phyloP scores from a whole-genome alignment of 225 moss, liverwort and hornwort genomes.

The Pseudisothecium myosuroides region DNA sequence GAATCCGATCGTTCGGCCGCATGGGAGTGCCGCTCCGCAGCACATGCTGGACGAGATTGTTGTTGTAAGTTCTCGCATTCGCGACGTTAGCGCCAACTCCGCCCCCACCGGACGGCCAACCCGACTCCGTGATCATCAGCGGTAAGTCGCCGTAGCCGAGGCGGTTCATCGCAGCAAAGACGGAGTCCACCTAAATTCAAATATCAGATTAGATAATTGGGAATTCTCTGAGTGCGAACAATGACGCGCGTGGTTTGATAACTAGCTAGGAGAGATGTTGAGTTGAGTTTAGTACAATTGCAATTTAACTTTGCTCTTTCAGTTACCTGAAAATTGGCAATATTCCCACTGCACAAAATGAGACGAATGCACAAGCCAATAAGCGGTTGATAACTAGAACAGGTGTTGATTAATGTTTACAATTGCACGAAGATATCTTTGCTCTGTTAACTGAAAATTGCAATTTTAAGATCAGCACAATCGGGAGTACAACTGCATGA shows the following conservation, averaged over 20 bases:
- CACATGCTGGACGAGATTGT: background rate
- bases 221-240: background rate
- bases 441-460: background rate
- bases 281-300: no score
- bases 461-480: no score
- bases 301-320: background rate
- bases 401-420: background rate
- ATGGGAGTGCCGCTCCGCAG: conserved; percentile 39
- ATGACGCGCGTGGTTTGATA: background rate
- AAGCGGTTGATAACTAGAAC: background rate
- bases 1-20: conserved; percentile 6
- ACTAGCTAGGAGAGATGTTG: background rate
- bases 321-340: background rate
- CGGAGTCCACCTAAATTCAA: background rate
- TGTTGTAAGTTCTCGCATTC: conserved; percentile 39
- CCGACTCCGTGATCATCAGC: conserved; percentile 7
- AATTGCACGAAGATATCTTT: background rate
- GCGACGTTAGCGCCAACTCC: background rate
- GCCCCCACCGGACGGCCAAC: conserved; percentile 52
- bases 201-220: background rate
- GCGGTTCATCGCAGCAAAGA: conserved; percentile 1
- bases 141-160: background rate
- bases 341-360: background rate
- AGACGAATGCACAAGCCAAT: background rate
- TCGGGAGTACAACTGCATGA: background rate